Evolutionary conservation across 495 filamentous ascomycete genomes (phyloP).

Genomic region (Trichocladium antarcticum): DNA sequence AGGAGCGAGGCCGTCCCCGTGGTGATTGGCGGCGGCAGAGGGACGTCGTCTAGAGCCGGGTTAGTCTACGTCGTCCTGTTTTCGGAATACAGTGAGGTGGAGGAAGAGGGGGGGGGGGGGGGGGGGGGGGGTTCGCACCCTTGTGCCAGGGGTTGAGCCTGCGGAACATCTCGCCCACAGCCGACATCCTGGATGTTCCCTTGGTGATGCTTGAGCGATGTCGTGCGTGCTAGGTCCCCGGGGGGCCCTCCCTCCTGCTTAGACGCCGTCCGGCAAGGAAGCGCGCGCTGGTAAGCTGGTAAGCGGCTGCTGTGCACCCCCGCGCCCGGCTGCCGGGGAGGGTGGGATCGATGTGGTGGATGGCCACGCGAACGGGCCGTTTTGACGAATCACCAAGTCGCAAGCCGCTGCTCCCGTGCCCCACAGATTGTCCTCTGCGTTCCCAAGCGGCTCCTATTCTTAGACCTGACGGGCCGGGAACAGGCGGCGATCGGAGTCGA

Average conservation of each 20-base stretch:
- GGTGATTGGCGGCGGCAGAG: conserved; percentile 19
- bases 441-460: neutral
- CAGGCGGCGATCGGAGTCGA: neutral
- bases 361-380: conserved; percentile 4
- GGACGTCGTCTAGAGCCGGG: conserved; percentile 5
- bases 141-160: conserved; percentile 26
- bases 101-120: neutral
- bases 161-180: conserved; percentile 11
- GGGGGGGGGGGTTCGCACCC: conserved; percentile 9
- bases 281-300: conserved; percentile 5
- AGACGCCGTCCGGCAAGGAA: conserved; percentile 12
- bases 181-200: conserved; percentile 15
- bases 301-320: neutral
- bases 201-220: neutral
- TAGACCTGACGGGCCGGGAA: neutral
- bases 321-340: neutral
- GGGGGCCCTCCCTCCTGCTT: conserved; percentile 2
- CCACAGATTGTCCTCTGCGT: neutral
- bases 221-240: no score
- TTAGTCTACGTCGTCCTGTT: neutral
- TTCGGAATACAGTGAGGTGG: conserved; percentile 1
- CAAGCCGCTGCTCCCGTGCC: conserved; percentile 1
- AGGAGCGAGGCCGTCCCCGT: conserved; percentile 14
- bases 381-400: conserved; percentile 4
- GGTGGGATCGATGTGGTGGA: neutral